These are phyloP conservation scores for Oryza officinalis DNA, from an alignment of 176 grass and related monocot genomes.

Conservation along the genomic window DNA sequence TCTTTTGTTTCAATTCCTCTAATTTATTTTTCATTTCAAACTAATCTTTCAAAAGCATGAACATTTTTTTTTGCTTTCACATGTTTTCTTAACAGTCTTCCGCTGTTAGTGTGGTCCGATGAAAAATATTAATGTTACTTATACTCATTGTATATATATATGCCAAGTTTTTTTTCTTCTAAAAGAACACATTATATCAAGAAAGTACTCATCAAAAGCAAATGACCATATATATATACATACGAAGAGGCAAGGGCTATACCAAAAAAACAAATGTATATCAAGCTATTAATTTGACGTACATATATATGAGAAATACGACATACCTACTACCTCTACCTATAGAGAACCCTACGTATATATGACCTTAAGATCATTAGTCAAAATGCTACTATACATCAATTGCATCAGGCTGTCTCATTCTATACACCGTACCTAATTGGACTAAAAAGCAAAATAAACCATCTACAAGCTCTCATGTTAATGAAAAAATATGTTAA, in stretches of 20 bases:
- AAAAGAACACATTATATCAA: neutral
- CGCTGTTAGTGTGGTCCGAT: neutral
- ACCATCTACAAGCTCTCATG: neutral
- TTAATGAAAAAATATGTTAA: neutral
- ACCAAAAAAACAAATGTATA: neutral
- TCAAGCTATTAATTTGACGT: neutral
- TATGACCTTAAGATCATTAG: neutral
- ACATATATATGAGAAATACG: slow-evolving; percentile 9
- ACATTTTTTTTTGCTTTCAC: neutral
- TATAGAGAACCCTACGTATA: neutral
- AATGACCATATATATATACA: neutral
- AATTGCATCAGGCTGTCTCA: neutral
- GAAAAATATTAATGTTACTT: neutral
- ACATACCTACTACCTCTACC: slow-evolving; percentile 11
- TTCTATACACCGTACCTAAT: neutral
- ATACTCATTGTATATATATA: neutral
- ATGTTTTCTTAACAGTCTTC: neutral
- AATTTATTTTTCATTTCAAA: neutral
- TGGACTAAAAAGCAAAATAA: neutral
- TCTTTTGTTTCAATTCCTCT: neutral
- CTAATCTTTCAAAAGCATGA: neutral
- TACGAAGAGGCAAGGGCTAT: neutral
- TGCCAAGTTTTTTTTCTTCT: neutral
- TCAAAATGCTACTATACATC: slow-evolving; percentile 7
- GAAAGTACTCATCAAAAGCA: neutral